Evolutionary conservation across 352 stramenopile species (phyloP).

Genomic region (Discostella stelligera): DNA sequence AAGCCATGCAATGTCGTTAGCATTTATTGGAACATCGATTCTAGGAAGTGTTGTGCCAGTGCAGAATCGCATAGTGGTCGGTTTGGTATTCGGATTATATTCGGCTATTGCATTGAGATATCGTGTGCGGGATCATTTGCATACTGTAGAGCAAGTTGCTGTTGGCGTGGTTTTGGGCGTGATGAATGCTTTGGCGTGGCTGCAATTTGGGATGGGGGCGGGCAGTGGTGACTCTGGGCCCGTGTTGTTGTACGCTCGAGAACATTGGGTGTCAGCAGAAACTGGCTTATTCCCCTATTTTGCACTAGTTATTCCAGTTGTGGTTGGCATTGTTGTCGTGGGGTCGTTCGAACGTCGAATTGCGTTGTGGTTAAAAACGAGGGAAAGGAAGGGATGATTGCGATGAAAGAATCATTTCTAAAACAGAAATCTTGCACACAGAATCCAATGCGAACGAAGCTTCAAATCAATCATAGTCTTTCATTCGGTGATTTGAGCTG

Average conservation of each 20-base stretch:
- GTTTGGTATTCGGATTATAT: conserved; percentile 39
- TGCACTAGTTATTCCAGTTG: conserved; percentile 55
- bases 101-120: conserved; percentile 63
- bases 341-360: conserved; percentile 74
- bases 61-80: conserved; percentile 14
- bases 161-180: conserved; percentile 67
- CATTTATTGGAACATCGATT: conserved; percentile 75
- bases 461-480: too few relatives aligned
- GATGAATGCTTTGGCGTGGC: conserved; percentile 64
- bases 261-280: conserved; percentile 55
- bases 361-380: conserved; percentile 38
- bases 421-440: too few relatives aligned
- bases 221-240: conserved; percentile 18
- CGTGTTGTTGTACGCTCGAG: conserved; percentile 38
- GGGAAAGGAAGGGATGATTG: conserved; percentile 20
- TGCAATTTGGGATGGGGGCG: conserved; percentile 43
- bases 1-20: conserved; percentile 79
- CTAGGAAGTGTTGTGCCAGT: conserved; percentile 12
- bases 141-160: conserved; percentile 69
- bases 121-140: conserved; percentile 61
- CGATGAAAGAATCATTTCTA: too few relatives aligned
- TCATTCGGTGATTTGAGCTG: too few relatives aligned
- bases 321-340: conserved; percentile 67
- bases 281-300: conserved; percentile 60
- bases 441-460: too few relatives aligned